phyloP scores from a whole-genome alignment of 148 eudicot genomes.

The Cornus kousa region DNA sequence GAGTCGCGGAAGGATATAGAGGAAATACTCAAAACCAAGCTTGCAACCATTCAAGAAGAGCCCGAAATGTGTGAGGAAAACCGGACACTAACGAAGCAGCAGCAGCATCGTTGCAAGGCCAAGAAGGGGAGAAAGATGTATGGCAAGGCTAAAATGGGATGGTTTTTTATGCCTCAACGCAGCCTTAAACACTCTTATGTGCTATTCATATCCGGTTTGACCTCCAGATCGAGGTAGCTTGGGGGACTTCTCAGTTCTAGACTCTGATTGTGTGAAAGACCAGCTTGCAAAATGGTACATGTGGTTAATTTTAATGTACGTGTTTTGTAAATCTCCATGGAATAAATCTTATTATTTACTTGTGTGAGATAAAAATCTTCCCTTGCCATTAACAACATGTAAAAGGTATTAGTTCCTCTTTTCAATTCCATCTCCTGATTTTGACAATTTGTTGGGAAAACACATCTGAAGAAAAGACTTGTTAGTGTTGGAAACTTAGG shows the following conservation, averaged over 20 bases:
- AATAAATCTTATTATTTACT: no score
- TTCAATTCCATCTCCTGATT: no score
- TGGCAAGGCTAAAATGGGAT: constrained; percentile 26
- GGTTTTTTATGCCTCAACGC: constrained; percentile 23
- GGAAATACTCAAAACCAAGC: constrained; percentile 31
- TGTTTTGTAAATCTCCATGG: not conserved
- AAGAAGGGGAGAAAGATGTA: constrained; percentile 26
- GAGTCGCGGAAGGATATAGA: constrained; percentile 28
- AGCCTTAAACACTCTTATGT: constrained; percentile 34
- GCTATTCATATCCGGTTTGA: constrained; percentile 29
- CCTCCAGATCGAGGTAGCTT: constrained; percentile 27
- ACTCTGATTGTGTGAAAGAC: not conserved
- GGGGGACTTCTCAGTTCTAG: constrained; percentile 20
- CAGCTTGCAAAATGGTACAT: no score
- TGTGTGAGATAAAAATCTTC: not conserved
- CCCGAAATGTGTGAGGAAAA: constrained; percentile 22
- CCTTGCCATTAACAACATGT: not conserved
- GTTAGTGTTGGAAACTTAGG: no score
- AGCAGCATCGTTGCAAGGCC: not conserved
- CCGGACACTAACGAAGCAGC: not conserved
- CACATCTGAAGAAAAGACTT: no score
- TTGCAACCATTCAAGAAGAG: constrained; percentile 33
- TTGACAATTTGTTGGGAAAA: no score
- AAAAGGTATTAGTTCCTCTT: no score
- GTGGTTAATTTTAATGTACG: no score